A percentile compares a stretch with the other conserved stretches of the same genome.
Evolutionary conservation across 2,329 filamentous ascomycete species (phyloP).

Genomic region (Xylariales sp.): DNA sequence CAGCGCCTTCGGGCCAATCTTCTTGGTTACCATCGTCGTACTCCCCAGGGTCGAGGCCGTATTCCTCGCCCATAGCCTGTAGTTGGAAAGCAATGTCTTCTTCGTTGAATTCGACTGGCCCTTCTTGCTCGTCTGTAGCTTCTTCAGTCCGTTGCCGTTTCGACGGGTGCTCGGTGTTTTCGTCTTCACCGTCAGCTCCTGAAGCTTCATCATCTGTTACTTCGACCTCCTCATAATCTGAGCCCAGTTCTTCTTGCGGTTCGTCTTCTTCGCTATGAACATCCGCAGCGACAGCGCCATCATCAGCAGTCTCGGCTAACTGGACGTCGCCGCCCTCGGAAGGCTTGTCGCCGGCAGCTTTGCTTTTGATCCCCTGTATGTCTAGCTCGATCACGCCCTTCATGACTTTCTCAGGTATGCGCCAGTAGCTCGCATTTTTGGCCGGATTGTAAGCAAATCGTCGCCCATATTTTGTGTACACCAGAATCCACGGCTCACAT

Average conservation of each 20-base stretch:
- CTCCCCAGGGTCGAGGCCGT: conserved; percentile 71
- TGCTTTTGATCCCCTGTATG: conserved; percentile 62
- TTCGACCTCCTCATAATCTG: conserved; percentile 76
- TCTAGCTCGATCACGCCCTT: conserved; percentile 71
- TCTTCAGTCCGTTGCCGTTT: conserved; percentile 46
- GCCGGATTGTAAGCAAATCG: conserved; percentile 85
- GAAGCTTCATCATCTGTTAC: conserved; percentile 53
- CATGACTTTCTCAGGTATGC: conserved; percentile 83
- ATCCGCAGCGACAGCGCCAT: background rate
- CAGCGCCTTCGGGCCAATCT: conserved; percentile 66
- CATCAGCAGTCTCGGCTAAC: background rate
- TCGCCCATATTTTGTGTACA: conserved; percentile 86
- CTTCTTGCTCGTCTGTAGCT: conserved; percentile 22
- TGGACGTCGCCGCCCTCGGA: background rate
- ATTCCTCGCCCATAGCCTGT: conserved; percentile 83
- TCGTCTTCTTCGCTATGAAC: conserved; percentile 27
- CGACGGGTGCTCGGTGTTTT: conserved; percentile 43
- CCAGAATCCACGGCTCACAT: conserved; percentile 81
- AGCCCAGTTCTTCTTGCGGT: conserved; percentile 49
- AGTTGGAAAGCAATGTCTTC: conserved; percentile 93
- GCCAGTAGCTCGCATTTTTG: conserved; percentile 91
- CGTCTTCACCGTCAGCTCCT: conserved; percentile 36
- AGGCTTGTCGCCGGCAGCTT: conserved; percentile 27
- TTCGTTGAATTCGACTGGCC: conserved; percentile 77
- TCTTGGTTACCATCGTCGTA: conserved; percentile 63